Conservation (phyloP, 495 filamentous ascomycete genomes). For the Podospora pseudopauciseta region DNA sequence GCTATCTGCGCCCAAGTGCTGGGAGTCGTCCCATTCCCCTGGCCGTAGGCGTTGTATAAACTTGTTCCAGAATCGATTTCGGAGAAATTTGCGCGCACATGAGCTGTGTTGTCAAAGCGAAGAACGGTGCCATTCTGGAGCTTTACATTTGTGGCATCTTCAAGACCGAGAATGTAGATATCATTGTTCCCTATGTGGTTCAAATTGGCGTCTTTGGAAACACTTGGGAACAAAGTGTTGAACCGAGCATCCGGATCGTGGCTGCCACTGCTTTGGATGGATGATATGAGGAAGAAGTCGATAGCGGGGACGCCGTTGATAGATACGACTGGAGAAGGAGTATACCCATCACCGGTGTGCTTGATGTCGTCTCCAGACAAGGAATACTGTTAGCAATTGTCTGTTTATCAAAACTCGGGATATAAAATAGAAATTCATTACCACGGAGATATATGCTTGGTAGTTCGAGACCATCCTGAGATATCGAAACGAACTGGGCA, state of each 20-base stretch:
- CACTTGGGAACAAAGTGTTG: constrained; percentile 21
- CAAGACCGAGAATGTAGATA: not conserved
- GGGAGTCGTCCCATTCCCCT: constrained; percentile 1
- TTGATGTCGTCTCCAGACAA: constrained; percentile 17
- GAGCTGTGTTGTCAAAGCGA: constrained; percentile 12
- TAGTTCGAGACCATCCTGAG: constrained; percentile 12
- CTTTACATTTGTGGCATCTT: constrained; percentile 18
- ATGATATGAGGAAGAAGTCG: constrained; percentile 13
- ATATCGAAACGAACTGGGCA: constrained; percentile 23
- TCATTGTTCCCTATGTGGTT: not conserved
- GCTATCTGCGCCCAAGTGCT: not conserved
- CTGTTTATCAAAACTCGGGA: not conserved
- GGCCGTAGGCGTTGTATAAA: constrained; percentile 15
- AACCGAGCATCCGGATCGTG: constrained; percentile 38
- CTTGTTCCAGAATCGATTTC: constrained; percentile 16
- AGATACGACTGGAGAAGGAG: constrained; percentile 22
- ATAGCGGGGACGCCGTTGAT: constrained; percentile 19
- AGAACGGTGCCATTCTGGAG: constrained; percentile 20
- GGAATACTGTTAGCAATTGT: not conserved
- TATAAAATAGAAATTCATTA: not conserved
- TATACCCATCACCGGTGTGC: constrained; percentile 15
- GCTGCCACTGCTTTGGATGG: not conserved
- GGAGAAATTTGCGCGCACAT: constrained; percentile 20
- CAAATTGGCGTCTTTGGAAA: constrained; percentile 5
- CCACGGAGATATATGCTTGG: constrained; percentile 22